Evolutionary conservation across 306 rosid genomes (phyloP), one percentile per base, ranked within the genome.

Genomic region (Urtica urens): DNA sequence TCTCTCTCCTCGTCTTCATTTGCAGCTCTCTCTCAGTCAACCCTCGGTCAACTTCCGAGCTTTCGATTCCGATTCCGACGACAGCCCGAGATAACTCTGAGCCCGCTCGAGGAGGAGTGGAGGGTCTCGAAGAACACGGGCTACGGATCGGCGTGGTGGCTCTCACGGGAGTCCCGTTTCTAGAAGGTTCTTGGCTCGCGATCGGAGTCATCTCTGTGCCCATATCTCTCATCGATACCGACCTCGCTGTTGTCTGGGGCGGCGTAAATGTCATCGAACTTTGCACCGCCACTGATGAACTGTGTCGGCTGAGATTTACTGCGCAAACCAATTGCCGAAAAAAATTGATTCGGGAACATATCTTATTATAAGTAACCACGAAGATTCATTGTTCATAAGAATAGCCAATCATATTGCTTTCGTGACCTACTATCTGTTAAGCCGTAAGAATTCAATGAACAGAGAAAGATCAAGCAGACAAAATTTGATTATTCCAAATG

Each of bases 151-250:
- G 97, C 42, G 97, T 81, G 59, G 95, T 81, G 43, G 97, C 93
- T 67, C 95, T 71, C 50, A 88, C 82, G 2, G 97, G 97, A 49
- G 97, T 88, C 59, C 93, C 94, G 39, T 86, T 88, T 65, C 97
- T 69, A 43, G 97, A 88, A 33, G 97, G 97, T 63, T 88, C 97
- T 71, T 88, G 97, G 66, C 97, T 88, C 41, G 95, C 93, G 51
- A 88, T 81, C 35, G 97, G 95, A 25, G 97, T 88, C 97, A 88
- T 88, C 72, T 88, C 97, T 15, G 97, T 88, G 30, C 97, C 97
- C 97, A 88, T 88, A 57, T 88, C 97, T 72, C 95, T 76, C 97
- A 88, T 88, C 5, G 97, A 88, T 56, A 88, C 95, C 37, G 97
- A 88, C 54, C 97, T 78, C 61, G 97, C 97, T 11, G 93, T 84